Percentiles rank a stretch among this genome's conserved stretches.
These are phyloP conservation scores for Talaromyces adpressus DNA, from an alignment of 495 filamentous ascomycete genomes.

Conservation along the genomic window DNA sequence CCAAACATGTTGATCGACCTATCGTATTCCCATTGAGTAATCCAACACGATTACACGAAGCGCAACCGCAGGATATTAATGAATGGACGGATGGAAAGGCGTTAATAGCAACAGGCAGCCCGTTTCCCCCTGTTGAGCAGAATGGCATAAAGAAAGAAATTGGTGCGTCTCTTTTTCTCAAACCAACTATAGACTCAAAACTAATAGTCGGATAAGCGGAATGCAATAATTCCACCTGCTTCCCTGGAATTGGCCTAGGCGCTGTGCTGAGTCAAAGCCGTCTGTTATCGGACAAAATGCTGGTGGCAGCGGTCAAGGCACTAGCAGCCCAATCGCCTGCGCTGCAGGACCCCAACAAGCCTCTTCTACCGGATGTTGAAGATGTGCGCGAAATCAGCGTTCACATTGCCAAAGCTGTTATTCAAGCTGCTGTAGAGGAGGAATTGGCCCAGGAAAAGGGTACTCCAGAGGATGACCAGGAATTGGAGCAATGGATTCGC, in stretches of 20 bases:
- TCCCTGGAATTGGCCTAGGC: conserved; percentile 81
- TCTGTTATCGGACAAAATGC: conserved; percentile 67
- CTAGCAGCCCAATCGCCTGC: conserved; percentile 66
- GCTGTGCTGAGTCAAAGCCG: conserved; percentile 59
- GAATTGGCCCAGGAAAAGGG: conserved; percentile 50
- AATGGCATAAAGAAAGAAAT: conserved; percentile 59
- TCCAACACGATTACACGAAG: conserved; percentile 79
- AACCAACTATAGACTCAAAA: neutral
- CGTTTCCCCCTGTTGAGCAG: conserved; percentile 70
- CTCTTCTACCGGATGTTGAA: conserved; percentile 70
- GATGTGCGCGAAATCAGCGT: conserved; percentile 71
- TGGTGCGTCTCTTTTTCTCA: conserved; percentile 24
- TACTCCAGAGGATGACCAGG: conserved; percentile 37
- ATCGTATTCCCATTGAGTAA: conserved; percentile 84
- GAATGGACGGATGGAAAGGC: conserved; percentile 73
- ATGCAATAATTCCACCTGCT: conserved; percentile 86
- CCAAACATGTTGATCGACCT: conserved; percentile 65
- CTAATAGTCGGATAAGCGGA: conserved; percentile 44
- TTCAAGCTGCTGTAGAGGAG: conserved; percentile 62
- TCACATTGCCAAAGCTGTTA: conserved; percentile 72
- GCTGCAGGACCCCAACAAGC: conserved; percentile 44
- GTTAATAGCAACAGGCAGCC: conserved; percentile 78
- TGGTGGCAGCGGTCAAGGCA: conserved; percentile 70
- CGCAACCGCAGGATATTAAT: conserved; percentile 67
- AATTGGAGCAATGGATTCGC: conserved; percentile 72